Evolutionary conservation across 192 early-diverging fungal genomes (phyloP).

Genomic region (Jimgerdemannia flammicorona): DNA sequence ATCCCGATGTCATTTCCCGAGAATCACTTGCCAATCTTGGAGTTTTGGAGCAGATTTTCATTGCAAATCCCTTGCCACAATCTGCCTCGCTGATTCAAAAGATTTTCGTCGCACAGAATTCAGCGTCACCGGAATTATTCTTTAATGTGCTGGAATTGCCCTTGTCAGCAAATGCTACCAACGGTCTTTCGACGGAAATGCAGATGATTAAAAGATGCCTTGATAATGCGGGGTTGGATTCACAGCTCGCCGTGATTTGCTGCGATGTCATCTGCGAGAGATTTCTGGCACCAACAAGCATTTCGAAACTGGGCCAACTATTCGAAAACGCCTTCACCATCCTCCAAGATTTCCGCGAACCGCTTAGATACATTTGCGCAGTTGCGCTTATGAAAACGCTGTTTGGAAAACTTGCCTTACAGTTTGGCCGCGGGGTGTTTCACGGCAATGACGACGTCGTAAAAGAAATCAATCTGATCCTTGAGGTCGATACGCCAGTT

Average conservation of each 20-base stretch:
- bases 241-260: conserved; percentile 10
- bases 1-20: neutral
- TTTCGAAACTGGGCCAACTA: neutral
- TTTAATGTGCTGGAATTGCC: neutral
- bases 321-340: no score
- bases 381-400: conserved; percentile 12
- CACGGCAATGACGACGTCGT: neutral
- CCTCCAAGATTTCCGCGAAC: no score
- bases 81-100: conserved; percentile 2
- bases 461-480: conserved; percentile 3
- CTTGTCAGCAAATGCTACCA: neutral
- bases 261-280: conserved; percentile 17
- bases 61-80: conserved; percentile 13
- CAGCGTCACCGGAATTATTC: neutral
- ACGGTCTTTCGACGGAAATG: neutral
- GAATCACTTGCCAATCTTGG: conserved; percentile 5
- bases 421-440: conserved; percentile 11
- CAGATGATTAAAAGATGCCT: conserved; percentile 8
- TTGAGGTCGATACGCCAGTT: neutral
- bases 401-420: no score
- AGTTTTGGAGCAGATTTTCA: conserved; percentile 12
- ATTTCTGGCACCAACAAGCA: neutral
- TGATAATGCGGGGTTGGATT: neutral
- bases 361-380: conserved; percentile 1
- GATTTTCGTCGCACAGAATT: conserved; percentile 11